Base-by-base conservation (phyloP, 1,284 basidiomycete genomes). In the Cryptococcus maquisensis region DNA sequence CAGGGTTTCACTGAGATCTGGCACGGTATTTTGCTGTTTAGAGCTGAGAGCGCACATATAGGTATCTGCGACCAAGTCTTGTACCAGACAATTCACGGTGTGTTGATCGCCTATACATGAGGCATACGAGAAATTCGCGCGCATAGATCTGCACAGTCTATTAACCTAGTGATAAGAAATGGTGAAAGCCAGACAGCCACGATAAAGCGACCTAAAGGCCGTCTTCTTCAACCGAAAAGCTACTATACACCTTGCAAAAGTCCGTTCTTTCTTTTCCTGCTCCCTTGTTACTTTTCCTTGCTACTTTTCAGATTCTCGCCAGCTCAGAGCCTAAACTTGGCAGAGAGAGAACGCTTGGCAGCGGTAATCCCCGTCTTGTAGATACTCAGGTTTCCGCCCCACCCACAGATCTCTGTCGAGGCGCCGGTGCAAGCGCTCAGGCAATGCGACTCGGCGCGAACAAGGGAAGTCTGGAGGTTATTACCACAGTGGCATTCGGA, bases 401-500 rank as follows among this genome's bases (percentile, higher is more conserved):
- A 24, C 3, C 69, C 69, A 49, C 67, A 68, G 37, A 53, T 59
- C 35, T 55, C 38, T 21, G 47, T 59, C 18, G 59, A 42, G 51
- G 63, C 53, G 24, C 69, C 68, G 8, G 57, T 51, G 53, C 68
- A 69, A 28, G 60, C 38, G 49, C 65, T 65, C 56, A 56, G 57
- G 55, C 69, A 69, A 3, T n/a, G 21, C 6, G n/a, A 21, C 23
- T 47, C 45, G 12, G 2, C 28, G 6, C 28, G 23, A 18, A 4
- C 9, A 15, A 47, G 20, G 24, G 26, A 15, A 36, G 45, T 6
- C 15, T 32, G 12, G 37, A 64, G 20, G n/a, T 49, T 24, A 51
- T 61, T 66, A 26, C 64, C 61, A 54, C 67, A 69, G 57, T 60
- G 65, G 52, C 67, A 70, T 53, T 69, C 58, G 35, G 55, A 47